Conservation (phyloP, 2,329 filamentous ascomycete genomes). For the Colletotrichum sp. region DNA sequence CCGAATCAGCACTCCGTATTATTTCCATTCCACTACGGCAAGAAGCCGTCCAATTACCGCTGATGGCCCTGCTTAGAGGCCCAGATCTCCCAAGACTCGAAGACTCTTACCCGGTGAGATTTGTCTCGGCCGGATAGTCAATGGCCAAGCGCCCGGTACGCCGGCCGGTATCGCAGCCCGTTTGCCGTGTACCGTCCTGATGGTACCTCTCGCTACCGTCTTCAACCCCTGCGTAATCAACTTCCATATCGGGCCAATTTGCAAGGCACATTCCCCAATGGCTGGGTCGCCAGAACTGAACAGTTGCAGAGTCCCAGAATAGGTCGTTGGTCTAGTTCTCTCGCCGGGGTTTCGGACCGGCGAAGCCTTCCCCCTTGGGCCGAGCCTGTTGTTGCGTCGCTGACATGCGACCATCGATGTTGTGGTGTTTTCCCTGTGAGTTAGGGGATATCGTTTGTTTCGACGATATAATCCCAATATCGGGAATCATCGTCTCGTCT, state of each 20-base stretch:
- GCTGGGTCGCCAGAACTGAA: background rate
- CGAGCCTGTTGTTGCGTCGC: too few relatives aligned
- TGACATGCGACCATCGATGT: too few relatives aligned
- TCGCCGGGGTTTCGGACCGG: background rate
- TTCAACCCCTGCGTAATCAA: background rate
- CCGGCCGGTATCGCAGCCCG: background rate
- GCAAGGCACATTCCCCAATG: background rate
- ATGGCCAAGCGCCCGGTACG: background rate
- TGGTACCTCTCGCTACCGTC: background rate
- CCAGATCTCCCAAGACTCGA: background rate
- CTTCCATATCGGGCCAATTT: background rate
- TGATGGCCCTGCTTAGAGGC: background rate
- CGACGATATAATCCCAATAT: too few relatives aligned
- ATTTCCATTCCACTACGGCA: background rate
- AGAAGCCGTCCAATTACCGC: background rate
- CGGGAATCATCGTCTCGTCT: too few relatives aligned
- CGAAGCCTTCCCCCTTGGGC: background rate
- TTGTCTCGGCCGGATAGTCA: background rate
- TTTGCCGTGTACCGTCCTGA: background rate
- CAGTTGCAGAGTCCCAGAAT: background rate
- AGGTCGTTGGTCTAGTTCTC: background rate
- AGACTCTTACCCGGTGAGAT: background rate
- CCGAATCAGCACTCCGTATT: background rate
- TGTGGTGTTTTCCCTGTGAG: too few relatives aligned
- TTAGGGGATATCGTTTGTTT: too few relatives aligned